Conservation (phyloP, 2,329 filamentous ascomycete species). For the Colletotrichum cuscutae region DNA sequence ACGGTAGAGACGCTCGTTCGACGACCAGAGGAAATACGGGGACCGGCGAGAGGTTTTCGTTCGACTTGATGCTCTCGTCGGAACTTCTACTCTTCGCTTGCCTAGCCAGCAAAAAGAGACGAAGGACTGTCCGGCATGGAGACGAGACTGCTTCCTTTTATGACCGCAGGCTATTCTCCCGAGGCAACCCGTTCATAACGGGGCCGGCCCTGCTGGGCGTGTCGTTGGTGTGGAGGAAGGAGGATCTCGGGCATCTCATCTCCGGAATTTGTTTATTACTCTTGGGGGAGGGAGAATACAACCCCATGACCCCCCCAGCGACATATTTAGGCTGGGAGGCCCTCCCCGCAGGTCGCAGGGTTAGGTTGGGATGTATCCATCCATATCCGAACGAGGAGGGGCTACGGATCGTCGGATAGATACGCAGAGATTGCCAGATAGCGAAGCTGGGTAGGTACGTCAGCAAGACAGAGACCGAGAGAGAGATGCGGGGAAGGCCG, state of each 20-base stretch:
- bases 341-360: not conserved
- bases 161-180: not conserved
- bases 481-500: slow-evolving; percentile 10
- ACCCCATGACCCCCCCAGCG: slow-evolving; percentile 1
- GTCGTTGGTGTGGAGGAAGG: not conserved
- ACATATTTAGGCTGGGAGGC: not conserved
- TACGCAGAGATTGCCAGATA: not conserved
- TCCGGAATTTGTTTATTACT: slow-evolving; percentile 8
- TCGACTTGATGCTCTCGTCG: not conserved
- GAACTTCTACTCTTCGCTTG: not conserved
- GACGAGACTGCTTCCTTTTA: not conserved
- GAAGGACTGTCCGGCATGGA: not conserved
- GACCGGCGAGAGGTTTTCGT: not conserved
- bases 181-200: not conserved
- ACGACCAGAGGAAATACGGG: not conserved
- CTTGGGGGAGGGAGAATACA: not conserved
- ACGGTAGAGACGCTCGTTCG: not conserved
- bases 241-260: slow-evolving; percentile 17
- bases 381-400: not conserved
- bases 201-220: too few relatives aligned
- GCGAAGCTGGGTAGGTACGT: not conserved
- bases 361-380: not conserved
- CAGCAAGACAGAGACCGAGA: not conserved
- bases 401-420: not conserved
- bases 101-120: not conserved